Percentiles rank a stretch among this genome's conserved stretches.
These are phyloP conservation scores for Beauveria caledonica DNA, from an alignment of 2,329 filamentous ascomycete genomes.

Conservation along the genomic window DNA sequence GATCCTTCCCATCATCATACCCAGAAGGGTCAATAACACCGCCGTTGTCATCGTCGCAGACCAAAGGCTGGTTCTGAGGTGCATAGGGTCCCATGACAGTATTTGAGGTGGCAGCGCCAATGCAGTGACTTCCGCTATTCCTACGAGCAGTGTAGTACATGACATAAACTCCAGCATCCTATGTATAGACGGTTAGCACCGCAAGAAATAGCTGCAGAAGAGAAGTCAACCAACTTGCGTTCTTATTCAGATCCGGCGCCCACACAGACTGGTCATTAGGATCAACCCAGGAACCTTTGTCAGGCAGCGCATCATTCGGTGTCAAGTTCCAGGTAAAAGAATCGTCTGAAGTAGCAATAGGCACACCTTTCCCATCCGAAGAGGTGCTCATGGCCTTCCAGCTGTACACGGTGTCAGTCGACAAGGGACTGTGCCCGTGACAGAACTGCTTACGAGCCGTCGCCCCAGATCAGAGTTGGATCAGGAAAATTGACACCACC, in stretches of 20 bases:
- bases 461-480: conserved; percentile 7
- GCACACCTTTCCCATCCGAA: conserved; percentile 3
- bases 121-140: conserved; percentile 8
- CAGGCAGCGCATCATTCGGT: neutral
- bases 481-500: conserved; percentile 6
- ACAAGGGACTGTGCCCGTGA: no score
- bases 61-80: conserved; percentile 1
- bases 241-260: conserved; percentile 11
- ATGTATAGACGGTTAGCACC: neutral
- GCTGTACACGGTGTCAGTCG: neutral
- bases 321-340: neutral
- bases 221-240: neutral
- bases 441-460: conserved; percentile 7
- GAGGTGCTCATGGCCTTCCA: conserved; percentile 12
- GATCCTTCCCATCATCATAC: conserved; percentile 5
- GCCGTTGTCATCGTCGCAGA: conserved; percentile 2
- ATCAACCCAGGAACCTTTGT: conserved; percentile 8
- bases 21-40: conserved; percentile 6
- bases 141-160: conserved; percentile 10
- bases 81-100: conserved; percentile 1
- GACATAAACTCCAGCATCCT: conserved; percentile 6
- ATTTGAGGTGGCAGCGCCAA: conserved; percentile 11
- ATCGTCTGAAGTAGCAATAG: conserved; percentile 6
- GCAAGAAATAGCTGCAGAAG: neutral
- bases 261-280: conserved; percentile 7